Evolutionary conservation across 2,329 filamentous ascomycete species (phyloP).

Genomic region (Aspergillus floridensis): DNA sequence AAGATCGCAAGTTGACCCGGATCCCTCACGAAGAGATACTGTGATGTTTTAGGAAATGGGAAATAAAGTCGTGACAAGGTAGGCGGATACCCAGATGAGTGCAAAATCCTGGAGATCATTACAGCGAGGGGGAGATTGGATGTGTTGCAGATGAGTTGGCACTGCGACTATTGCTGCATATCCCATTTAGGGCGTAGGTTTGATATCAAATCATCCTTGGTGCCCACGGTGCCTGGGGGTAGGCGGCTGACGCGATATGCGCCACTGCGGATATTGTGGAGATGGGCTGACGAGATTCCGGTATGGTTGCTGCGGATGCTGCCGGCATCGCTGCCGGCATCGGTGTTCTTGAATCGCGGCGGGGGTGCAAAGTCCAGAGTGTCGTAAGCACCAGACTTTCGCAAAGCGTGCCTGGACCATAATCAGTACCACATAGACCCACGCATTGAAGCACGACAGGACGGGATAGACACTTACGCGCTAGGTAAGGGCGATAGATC

Average conservation of each 20-base stretch:
- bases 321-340: conserved; percentile 45
- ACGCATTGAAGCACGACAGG: not conserved
- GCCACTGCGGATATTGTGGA: conserved; percentile 71
- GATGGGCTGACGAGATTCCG: conserved; percentile 69
- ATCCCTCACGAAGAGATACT: conserved; percentile 9
- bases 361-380: conserved; percentile 51
- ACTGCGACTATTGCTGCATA: conserved; percentile 37
- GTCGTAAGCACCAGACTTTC: conserved; percentile 50
- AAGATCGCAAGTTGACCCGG: conserved; percentile 12
- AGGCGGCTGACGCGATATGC: conserved; percentile 84
- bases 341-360: conserved; percentile 45
- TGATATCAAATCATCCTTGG: conserved; percentile 63
- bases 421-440: conserved; percentile 19
- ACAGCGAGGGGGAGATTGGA: conserved; percentile 11
- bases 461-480: conserved; percentile 64
- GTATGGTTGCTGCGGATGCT: conserved; percentile 68
- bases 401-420: conserved; percentile 42
- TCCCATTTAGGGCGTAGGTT: conserved; percentile 58
- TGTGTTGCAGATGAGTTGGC: conserved; percentile 8
- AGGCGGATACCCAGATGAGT: conserved; percentile 10
- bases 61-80: conserved; percentile 23
- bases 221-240: conserved; percentile 78
- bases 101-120: conserved; percentile 18
- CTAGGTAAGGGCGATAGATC: conserved; percentile 83
- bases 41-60: conserved; percentile 10